Evolutionary conservation across 1,284 basidiomycete genomes (phyloP).

Genomic region (Phaffia rhodozyma): DNA sequence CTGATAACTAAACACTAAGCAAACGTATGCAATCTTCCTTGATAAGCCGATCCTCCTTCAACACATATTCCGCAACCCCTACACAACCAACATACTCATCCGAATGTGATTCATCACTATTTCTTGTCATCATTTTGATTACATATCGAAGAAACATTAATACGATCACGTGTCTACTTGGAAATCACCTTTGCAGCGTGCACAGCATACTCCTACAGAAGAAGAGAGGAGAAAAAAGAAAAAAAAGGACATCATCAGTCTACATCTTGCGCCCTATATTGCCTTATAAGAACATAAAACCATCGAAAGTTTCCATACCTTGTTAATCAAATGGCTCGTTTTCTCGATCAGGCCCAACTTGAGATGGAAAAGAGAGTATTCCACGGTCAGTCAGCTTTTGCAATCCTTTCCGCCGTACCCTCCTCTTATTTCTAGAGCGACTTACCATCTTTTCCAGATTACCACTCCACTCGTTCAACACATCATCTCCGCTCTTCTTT

Average conservation of each 20-base stretch:
- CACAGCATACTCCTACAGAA: conserved; percentile 28
- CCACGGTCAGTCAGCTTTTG: too few species aligned
- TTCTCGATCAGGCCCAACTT: conserved; percentile 38
- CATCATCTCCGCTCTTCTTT: conserved; percentile 64
- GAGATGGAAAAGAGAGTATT: too few species aligned
- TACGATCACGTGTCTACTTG: not conserved
- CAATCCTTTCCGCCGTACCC: conserved; percentile 21
- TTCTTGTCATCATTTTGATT: too few species aligned
- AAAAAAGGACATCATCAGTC: not conserved
- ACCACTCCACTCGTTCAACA: conserved; percentile 92
- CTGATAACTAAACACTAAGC: too few species aligned
- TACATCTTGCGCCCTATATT: not conserved
- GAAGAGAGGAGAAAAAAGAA: not conserved
- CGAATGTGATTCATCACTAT: not conserved
- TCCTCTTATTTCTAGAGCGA: conserved; percentile 26
- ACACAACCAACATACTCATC: not conserved
- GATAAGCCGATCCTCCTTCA: not conserved
- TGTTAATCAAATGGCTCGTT: conserved; percentile 41
- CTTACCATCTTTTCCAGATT: conserved; percentile 72
- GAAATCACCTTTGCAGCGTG: conserved; percentile 23
- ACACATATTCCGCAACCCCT: too few species aligned
- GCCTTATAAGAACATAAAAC: not conserved
- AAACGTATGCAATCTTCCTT: too few species aligned
- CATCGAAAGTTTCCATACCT: conserved; percentile 27
- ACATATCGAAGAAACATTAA: not conserved